A percentile compares a stretch with the other conserved stretches of the same genome.
These are phyloP conservation scores for Conoideocrella luteorostrata DNA, from an alignment of 2,329 filamentous ascomycete species.

Conservation along the genomic window DNA sequence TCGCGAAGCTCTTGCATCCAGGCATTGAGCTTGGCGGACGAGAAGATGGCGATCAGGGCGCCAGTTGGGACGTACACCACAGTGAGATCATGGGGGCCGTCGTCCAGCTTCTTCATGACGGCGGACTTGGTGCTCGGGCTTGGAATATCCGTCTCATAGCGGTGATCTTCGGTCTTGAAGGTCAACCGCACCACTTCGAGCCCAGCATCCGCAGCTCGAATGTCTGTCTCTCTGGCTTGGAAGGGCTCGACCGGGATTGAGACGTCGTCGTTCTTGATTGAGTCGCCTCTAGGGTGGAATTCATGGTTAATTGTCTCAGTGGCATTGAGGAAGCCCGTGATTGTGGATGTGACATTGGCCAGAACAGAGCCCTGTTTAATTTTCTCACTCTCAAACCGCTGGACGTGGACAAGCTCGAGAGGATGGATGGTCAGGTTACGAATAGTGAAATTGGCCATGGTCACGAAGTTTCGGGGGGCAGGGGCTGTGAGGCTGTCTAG, in stretches of 20 bases:
- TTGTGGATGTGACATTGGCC: slow-evolving; percentile 36
- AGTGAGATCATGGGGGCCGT: slow-evolving; percentile 52
- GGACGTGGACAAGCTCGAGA: slow-evolving; percentile 65
- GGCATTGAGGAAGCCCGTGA: slow-evolving; percentile 39
- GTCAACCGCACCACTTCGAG: slow-evolving; percentile 68
- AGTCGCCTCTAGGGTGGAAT: slow-evolving; percentile 45
- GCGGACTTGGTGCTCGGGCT: slow-evolving; percentile 53
- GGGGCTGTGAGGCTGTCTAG: too few relatives aligned
- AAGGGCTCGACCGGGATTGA: slow-evolving; percentile 63
- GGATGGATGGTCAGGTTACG: slow-evolving; percentile 73
- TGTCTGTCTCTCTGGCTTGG: slow-evolving; percentile 47
- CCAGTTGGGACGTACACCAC: slow-evolving; percentile 56
- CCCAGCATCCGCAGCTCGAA: slow-evolving; percentile 51
- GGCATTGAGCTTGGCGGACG: slow-evolving; percentile 58
- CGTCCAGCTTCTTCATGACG: slow-evolving; percentile 50
- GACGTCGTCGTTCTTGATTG: slow-evolving; percentile 56
- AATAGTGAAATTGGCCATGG: slow-evolving; percentile 57
- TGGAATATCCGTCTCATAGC: slow-evolving; percentile 67
- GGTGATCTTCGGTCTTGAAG: slow-evolving; percentile 52
- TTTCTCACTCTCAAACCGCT: slow-evolving; percentile 58
- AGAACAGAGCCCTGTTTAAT: slow-evolving; percentile 37
- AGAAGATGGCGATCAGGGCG: slow-evolving; percentile 58
- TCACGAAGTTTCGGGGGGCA: too few relatives aligned
- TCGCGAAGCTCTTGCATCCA: slow-evolving; percentile 81
- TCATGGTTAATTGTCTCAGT: slow-evolving; percentile 25